Percentiles rank a stretch among this genome's conserved stretches.
Conservation (phyloP, 2,329 filamentous ascomycete species). For the Colletotrichum nymphaeae region DNA sequence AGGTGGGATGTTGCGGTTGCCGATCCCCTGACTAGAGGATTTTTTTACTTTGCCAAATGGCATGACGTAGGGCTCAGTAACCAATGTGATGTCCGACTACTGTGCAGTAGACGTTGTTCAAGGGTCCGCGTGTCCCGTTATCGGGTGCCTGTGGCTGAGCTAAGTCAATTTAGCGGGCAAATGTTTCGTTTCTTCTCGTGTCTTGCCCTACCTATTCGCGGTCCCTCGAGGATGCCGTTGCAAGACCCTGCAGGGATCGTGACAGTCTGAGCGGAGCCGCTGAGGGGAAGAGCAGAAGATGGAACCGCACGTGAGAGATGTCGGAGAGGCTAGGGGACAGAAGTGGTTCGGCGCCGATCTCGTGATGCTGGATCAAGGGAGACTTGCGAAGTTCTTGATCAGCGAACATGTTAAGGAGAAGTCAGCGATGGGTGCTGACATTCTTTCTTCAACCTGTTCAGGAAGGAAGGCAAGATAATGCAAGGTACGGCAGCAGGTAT, state of each 20-base stretch:
- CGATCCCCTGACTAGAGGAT: conserved; percentile 1
- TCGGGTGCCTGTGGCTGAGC: conserved; percentile 27
- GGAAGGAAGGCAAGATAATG: not conserved
- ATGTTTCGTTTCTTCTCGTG: conserved; percentile 29
- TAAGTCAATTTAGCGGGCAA: conserved; percentile 14
- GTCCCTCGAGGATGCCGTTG: conserved; percentile 6
- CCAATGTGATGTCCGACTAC: conserved; percentile 3
- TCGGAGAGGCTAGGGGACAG: not conserved
- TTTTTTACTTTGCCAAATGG: not conserved
- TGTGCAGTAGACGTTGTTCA: not conserved
- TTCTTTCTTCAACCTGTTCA: not conserved
- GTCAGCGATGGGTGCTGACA: not conserved
- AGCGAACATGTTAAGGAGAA: not conserved
- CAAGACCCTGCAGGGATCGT: conserved; percentile 15
- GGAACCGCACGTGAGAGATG: conserved; percentile 7
- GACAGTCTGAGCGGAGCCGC: conserved; percentile 17
- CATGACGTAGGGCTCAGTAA: conserved; percentile 19
- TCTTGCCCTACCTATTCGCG: not conserved
- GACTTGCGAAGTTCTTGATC: not conserved
- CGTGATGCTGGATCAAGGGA: not conserved
- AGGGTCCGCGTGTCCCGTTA: conserved; percentile 22
- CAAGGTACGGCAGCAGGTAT: not conserved
- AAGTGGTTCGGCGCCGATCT: not conserved
- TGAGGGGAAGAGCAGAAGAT: not conserved
- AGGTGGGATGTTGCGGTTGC: not conserved